Conservation (phyloP, 768 basidiomycete species). For the Mrakia hoshinonis region DNA sequence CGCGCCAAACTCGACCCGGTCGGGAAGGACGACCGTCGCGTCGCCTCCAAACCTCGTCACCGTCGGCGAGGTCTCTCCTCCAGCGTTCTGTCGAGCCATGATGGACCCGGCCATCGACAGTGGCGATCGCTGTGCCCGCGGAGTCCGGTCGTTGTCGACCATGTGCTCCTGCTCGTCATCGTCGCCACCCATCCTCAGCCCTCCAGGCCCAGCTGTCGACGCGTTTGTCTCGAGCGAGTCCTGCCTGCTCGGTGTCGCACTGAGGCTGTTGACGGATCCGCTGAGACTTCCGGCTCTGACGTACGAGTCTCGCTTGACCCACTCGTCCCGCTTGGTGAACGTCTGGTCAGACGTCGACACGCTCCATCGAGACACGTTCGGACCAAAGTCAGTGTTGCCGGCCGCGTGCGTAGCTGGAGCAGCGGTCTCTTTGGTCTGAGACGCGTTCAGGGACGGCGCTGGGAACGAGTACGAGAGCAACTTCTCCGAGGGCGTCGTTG, state of each 20-base stretch:
- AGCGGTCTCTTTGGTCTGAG: no score
- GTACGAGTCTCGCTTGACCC: constrained; percentile 1
- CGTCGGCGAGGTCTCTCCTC: no score
- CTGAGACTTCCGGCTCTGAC: neutral
- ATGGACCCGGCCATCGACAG: no score
- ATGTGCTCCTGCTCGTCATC: no score
- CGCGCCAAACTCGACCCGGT: neutral
- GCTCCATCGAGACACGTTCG: constrained; percentile 3
- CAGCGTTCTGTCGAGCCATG: no score
- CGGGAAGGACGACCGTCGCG: neutral
- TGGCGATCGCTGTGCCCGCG: no score
- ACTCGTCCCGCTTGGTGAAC: neutral
- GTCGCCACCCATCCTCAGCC: no score
- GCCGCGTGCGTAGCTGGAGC: no score
- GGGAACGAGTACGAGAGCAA: neutral
- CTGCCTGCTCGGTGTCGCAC: neutral
- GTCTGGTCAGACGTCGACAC: neutral
- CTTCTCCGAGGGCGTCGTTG: neutral
- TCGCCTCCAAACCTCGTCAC: neutral
- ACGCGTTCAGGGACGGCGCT: neutral
- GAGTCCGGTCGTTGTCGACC: no score
- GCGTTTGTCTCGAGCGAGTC: no score
- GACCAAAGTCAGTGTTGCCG: no score
- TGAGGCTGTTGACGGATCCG: neutral
- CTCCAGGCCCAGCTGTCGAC: no score